Evolutionary conservation across 1,284 basidiomycete species (phyloP).

Genomic region (Retiboletus flavoniger): DNA sequence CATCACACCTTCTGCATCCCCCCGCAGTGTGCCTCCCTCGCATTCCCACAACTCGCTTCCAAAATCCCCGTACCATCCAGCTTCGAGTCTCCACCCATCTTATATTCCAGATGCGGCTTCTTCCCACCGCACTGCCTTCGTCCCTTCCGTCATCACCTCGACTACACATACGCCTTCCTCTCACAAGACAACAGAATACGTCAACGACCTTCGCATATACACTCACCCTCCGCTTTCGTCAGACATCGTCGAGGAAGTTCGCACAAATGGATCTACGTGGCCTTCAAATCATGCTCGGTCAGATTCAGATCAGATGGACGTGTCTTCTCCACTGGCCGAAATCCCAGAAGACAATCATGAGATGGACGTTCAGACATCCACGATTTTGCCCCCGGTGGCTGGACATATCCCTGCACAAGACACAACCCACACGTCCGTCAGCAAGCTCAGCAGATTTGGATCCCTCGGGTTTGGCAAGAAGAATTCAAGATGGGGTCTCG

Average conservation of each 20-base stretch:
- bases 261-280: constrained; percentile 32
- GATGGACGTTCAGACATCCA: constrained; percentile 55
- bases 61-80: constrained; percentile 37
- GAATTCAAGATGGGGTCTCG: constrained; percentile 59
- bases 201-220: constrained; percentile 35
- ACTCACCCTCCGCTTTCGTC: constrained; percentile 32
- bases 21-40: constrained; percentile 58
- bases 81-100: constrained; percentile 32
- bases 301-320: constrained; percentile 64
- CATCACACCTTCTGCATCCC: constrained; percentile 49
- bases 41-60: constrained; percentile 52
- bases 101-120: constrained; percentile 50
- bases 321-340: constrained; percentile 48
- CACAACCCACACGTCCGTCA: constrained; percentile 39
- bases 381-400: constrained; percentile 43
- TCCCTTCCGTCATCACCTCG: constrained; percentile 41
- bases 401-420: constrained; percentile 32
- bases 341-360: constrained; percentile 39
- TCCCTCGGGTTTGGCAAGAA: constrained; percentile 65
- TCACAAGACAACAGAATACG: constrained; percentile 38
- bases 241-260: constrained; percentile 41
- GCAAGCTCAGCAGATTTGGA: constrained; percentile 55
- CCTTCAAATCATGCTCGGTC: constrained; percentile 31
- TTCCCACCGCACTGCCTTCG: constrained; percentile 59
- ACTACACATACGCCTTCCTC: constrained; percentile 34